Percentiles rank a stretch among this genome's conserved stretches.
Evolutionary conservation across 1,284 basidiomycete species (phyloP).

Genomic region (Puccinia coronata): DNA sequence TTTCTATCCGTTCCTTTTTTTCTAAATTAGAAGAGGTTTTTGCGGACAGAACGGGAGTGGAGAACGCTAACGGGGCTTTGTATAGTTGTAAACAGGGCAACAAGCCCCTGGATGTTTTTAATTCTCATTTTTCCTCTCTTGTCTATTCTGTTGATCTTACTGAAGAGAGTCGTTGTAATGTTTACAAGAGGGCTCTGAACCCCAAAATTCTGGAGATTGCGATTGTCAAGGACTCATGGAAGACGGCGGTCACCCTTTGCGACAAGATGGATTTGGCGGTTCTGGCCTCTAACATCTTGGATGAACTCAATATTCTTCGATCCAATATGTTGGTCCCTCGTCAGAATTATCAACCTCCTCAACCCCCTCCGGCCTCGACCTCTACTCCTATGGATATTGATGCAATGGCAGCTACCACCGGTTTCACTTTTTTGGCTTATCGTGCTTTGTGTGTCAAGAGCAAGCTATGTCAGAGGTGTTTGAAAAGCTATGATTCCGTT

Average conservation of each 20-base stretch:
- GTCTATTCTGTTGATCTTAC: slow-evolving; percentile 23
- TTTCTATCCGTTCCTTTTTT: neutral
- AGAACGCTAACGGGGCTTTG: slow-evolving; percentile 7
- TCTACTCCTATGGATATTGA: slow-evolving; percentile 11
- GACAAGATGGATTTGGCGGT: neutral
- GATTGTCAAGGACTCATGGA: slow-evolving; percentile 7
- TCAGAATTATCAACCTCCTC: neutral
- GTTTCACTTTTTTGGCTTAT: slow-evolving; percentile 8
- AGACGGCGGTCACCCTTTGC: neutral
- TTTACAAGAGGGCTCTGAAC: neutral
- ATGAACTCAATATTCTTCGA: neutral
- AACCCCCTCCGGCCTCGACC: neutral
- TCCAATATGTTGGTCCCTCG: neutral
- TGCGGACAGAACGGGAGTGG: neutral
- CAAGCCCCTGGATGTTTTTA: slow-evolving; percentile 19
- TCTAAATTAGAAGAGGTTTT: neutral
- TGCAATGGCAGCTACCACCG: neutral
- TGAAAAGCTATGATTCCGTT: neutral
- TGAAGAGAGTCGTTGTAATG: slow-evolving; percentile 9
- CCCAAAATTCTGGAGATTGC: neutral
- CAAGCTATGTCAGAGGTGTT: neutral
- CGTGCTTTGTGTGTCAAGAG: slow-evolving; percentile 9
- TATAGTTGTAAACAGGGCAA: slow-evolving; percentile 23
- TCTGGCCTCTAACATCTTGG: slow-evolving; percentile 1
- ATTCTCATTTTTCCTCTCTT: slow-evolving; percentile 19